Base-by-base conservation (phyloP, 2,329 filamentous ascomycete genomes). In the Exophiala sp. region DNA sequence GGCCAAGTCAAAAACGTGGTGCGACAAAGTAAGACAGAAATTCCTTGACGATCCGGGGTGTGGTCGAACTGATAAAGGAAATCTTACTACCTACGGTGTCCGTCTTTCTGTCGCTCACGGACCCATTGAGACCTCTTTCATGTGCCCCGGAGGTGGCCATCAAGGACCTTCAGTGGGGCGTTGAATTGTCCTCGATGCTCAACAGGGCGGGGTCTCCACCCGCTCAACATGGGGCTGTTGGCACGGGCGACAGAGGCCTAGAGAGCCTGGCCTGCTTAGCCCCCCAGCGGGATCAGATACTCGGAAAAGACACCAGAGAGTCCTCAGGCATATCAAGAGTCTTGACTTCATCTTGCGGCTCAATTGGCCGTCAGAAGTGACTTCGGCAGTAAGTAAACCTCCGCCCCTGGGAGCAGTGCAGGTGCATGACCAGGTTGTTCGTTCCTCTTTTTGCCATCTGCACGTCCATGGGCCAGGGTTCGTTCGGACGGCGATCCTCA, bases 171-270 rank as follows among this genome's bases (percentile, higher is more conserved):
- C 40, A 21, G 40, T 42, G 40, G 40, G 40, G 40, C 40, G 40
- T 42, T 9, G 5, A 42, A 24, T 7, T 7, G 35, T 12, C 11
- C 24, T 29, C 11, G 11, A 38, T 16, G 11, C 35, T 44, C 44
- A 42, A 29, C 11, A 34, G 32, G 34, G 52, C 52, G 52, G 52
- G 52, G 52, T 50, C 52, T 54, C 46, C 52, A 50, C 33, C 34
- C 32, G 9, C 29, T 21, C n/a, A 21, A 12, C 38, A 53, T 53
- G 51, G 51, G 51, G 50, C 50, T 38, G 35, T 38, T 16, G 35
- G 35, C 11, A 16, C 35, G 5, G 11, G 11, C 35, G 35, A 12
- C 35, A 38, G 14, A 38, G 35, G 14, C 14, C 14, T 38, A 10
- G 35, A 38, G 14, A 38, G 35, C 35, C 11, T 11, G 35, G 35